Base-by-base conservation (phyloP, 169 alveolate species). In the Plasmodium chabaudi region DNA sequence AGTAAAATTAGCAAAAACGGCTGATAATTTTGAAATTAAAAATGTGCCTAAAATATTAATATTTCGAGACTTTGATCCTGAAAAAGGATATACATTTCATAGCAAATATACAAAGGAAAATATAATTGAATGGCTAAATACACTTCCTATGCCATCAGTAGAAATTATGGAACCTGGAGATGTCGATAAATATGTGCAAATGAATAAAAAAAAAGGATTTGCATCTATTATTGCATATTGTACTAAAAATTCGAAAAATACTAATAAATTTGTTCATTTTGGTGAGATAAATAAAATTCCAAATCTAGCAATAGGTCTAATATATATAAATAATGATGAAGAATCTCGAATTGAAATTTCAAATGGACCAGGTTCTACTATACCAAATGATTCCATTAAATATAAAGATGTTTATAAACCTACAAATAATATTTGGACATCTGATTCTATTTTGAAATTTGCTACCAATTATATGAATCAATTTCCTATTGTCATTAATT, bases 301-400 rank as follows among this genome's bases (percentile, higher is more conserved):
- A 10, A 82, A 82, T 27, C 42, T 82, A 65, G n/a, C 90, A 9
- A 84, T 82, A 27, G 90, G 90, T 2, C 57, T 82, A 70, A 53
- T 44, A 2, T 82, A 82, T 61, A 59, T 56, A 25, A 72, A 82
- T 39, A 57, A 25, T 23, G 59, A 82, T 15, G 64, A 47, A 55
- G 90, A 82, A 2, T 7, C 49, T 15, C 67, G 34, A 82, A 68
- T 82, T 34, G 90, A 82, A 53, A 82, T 82, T 56, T 9, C 10
- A 19, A 82, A 82, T 72, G 90, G 90, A n/a, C 90, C 90, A 1
- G 90, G 90, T 49, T 56, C 86, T 27, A 68, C 90, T 15, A 21
- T 82, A 10, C 84, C 84, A 6, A 47, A 56, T 19, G 86, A 34
- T 13, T 12, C 13, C 9, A 55, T 60, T 39, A 82, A 67, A 56